Base-by-base conservation (phyloP, 441 rosid species). In the Francoa sonchifolia region DNA sequence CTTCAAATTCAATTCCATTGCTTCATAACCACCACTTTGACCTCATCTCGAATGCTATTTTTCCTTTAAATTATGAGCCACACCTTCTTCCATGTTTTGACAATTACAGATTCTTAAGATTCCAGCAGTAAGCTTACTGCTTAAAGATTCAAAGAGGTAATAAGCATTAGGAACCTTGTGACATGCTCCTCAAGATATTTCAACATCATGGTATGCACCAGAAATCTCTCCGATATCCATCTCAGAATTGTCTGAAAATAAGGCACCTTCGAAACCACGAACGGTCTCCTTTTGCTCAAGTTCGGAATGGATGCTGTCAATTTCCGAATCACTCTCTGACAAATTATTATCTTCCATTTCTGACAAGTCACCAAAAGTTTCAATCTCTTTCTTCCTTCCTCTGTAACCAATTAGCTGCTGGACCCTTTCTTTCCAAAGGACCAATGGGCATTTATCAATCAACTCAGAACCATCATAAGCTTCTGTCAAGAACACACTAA, bases 401-500 rank as follows among this genome's bases (percentile, higher is more conserved):
- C 96, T 66, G 61, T 79, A 82, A 38, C 94, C 92, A 6, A 66
- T 60, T 41, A 66, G 63, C 13, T 64, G 55, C 33, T 68, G 62
- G 52, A 82, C 63, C 52, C 74, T 86, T 58, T 82, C 94, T 63
- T 67, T 86, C 92, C 94, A 86, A 18, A 63, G 48, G 33, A 77
- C 64, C 64, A 75, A 57, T 31, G 81, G 77, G 15, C 71, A 52
- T 40, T 79, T 86, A 53, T 69, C 74, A 46, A 77, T 65, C 56
- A 86, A 75, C 52, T 79, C 81, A 2, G 67, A 49, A 8, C 82
- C 82, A 31, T 86, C 68, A 41, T 79, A 79, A 39, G 69, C 88
- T 68, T 79, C 94, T 12, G 79, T 82, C 54, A 86, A 63, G 61
- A 79, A 86, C 52, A 73, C 96, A 39, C 92, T 79, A 49, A 86